Base-by-base conservation (phyloP, 2,329 filamentous ascomycete genomes). In the Orbilia javanica region DNA sequence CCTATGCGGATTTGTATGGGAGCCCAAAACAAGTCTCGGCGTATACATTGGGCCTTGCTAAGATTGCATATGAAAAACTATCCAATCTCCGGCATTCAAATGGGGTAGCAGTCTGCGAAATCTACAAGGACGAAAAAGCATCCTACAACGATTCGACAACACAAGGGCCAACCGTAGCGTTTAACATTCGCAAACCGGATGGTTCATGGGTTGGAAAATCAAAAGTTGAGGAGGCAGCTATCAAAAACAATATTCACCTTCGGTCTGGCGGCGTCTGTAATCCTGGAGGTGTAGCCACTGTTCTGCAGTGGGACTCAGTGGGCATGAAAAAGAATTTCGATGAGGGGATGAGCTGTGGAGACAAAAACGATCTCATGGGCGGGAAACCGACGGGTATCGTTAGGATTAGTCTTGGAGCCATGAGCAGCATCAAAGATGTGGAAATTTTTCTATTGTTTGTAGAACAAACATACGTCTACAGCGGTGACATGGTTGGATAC, bases 121-220 rank as follows among this genome's bases (percentile, higher is more conserved):
- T 91, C 25, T 91, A 91, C 82, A 87, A 86, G 77, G 87, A 89
- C 36, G 55, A 69, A 10, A 13, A 20, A 20, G 68, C 75, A 6
- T 84, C 84, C 0, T 90, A 88, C 60, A 87, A 85, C 3, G 86
- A 90, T 80, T 81, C 87, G 0, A 83, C 81, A 15, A 86, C 85
- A 20, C 89, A 91, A 82, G 90, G 90, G 1, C 86, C 89, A 0
- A 90, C 88, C 0, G 84, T 92, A 22, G 88, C 90, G 1, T 90
- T 92, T 83, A 92, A 91, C 79, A 83, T 92, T 11, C 83, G 87
- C 27, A 83, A 83, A n/a, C 82, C 85, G 2, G 85, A 88, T 71
- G 89, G 89, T 0, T 83, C 83, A 0, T 87, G 88, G 80, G 83
- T 90, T 31, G 85, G 88, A 0, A 90, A 89, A 81, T 86, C 86